phyloP scores from a whole-genome alignment of 139 green algal species.

The Auxenochlorella pyrenoidosa region DNA sequence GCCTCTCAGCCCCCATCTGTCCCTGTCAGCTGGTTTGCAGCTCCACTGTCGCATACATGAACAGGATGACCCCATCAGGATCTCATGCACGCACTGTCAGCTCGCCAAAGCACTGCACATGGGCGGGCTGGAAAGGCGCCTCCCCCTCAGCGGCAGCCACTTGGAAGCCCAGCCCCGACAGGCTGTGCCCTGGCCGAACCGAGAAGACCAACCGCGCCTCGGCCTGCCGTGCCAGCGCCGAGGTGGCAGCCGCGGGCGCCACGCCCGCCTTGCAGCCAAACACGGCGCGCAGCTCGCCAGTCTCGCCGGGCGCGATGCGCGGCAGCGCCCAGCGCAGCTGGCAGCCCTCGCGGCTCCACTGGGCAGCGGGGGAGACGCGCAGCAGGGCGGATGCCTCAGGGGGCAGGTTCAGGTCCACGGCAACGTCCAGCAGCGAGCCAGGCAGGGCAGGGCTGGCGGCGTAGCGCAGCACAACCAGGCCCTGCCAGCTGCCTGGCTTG shows the following conservation, averaged over 20 bases:
- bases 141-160: constrained; percentile 14
- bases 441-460: constrained; percentile 27
- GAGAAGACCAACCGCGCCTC: constrained; percentile 33
- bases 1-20: no score
- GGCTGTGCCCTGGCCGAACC: constrained; percentile 24
- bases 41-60: not conserved
- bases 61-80: not conserved
- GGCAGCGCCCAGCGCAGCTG: constrained; percentile 37
- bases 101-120: constrained; percentile 33
- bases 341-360: constrained; percentile 32
- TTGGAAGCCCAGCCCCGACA: constrained; percentile 44
- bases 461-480: constrained; percentile 46
- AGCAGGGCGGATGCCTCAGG: constrained; percentile 20
- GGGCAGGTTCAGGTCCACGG: constrained; percentile 37
- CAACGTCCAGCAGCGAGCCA: constrained; percentile 35
- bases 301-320: not conserved
- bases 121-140: constrained; percentile 3
- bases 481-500: constrained; percentile 24
- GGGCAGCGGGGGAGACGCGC: constrained; percentile 18
- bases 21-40: no score
- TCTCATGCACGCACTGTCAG: not conserved
- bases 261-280: constrained; percentile 28
- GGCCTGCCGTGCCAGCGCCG: not conserved
- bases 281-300: constrained; percentile 33
- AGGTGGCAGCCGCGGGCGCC: not conserved